Conservation (phyloP, 192 early-diverging fungal genomes). For the Coemansia guatemalensis region DNA sequence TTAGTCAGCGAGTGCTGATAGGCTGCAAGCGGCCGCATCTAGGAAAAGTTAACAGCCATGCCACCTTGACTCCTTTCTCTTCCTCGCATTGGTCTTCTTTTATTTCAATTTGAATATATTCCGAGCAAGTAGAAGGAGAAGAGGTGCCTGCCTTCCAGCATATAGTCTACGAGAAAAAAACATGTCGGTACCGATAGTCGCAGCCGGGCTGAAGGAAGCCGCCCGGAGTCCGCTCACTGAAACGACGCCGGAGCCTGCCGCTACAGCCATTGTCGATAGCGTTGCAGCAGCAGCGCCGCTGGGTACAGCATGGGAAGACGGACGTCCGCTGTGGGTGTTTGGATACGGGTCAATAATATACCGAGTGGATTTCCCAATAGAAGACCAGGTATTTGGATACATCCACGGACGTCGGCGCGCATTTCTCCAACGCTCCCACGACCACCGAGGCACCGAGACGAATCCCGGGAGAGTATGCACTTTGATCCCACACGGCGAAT, state of each 20-base stretch:
- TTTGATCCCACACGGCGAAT: slow-evolving; percentile 71
- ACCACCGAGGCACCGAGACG: slow-evolving; percentile 82
- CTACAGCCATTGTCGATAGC: too few relatives aligned
- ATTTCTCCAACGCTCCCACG: slow-evolving; percentile 62
- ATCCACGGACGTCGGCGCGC: slow-evolving; percentile 17
- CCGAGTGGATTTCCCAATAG: slow-evolving; percentile 70
- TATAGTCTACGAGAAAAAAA: neutral
- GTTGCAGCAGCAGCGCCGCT: too few relatives aligned
- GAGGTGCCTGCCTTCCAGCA: neutral
- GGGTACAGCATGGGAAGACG: slow-evolving; percentile 15
- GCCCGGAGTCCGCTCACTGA: too few relatives aligned
- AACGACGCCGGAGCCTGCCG: too few relatives aligned
- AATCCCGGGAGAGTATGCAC: slow-evolving; percentile 86
- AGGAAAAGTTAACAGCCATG: neutral
- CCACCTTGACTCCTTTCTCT: slow-evolving; percentile 2
- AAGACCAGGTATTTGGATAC: slow-evolving; percentile 26
- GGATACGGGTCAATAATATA: slow-evolving; percentile 72
- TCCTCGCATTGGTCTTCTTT: slow-evolving; percentile 6
- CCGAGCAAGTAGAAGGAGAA: too few relatives aligned
- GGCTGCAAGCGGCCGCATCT: neutral
- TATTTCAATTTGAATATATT: neutral
- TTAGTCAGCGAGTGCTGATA: slow-evolving; percentile 26
- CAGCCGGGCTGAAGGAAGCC: neutral
- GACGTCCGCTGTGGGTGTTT: slow-evolving; percentile 60
- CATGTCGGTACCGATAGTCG: slow-evolving; percentile 15